A percentile compares a stretch with the other conserved stretches of the same genome.
These are phyloP conservation scores for Stagonosporopsis vannaccii DNA, from an alignment of 2,329 filamentous ascomycete genomes.

Conservation along the genomic window DNA sequence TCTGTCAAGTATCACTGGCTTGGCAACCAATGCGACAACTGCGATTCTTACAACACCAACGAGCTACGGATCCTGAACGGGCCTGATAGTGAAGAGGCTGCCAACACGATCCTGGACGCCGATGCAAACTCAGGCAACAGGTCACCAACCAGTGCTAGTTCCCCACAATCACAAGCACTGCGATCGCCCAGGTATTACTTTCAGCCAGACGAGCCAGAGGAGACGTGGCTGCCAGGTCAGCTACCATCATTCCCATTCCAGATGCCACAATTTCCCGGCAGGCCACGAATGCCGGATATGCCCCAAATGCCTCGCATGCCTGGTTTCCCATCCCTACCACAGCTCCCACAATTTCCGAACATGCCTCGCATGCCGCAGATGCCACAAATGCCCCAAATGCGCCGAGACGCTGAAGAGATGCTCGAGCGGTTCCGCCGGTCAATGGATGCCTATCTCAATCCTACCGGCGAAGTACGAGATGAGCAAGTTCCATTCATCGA, in stretches of 20 bases:
- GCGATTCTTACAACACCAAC: conserved; percentile 61
- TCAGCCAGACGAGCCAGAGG: conserved; percentile 46
- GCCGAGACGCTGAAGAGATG: conserved; percentile 45
- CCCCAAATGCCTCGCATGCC: conserved; percentile 43
- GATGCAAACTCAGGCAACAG: conserved; percentile 36
- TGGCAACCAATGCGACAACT: conserved; percentile 81
- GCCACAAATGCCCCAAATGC: conserved; percentile 39
- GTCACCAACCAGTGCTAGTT: conserved; percentile 43
- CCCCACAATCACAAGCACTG: conserved; percentile 41
- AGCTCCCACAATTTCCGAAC: conserved; percentile 43
- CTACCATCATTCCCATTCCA: conserved; percentile 48
- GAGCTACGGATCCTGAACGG: conserved; percentile 55
- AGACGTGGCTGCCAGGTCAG: conserved; percentile 48
- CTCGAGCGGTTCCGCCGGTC: conserved; percentile 48
- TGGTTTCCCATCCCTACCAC: conserved; percentile 40
- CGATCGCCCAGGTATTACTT: conserved; percentile 48
- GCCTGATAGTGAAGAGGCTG: conserved; percentile 45
- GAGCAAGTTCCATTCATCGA: conserved; percentile 48
- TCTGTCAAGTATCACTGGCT: conserved; percentile 93
- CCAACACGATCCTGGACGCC: conserved; percentile 42
- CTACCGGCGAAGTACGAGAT: conserved; percentile 41
- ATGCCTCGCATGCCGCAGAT: conserved; percentile 29
- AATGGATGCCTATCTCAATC: conserved; percentile 55
- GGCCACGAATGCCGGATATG: conserved; percentile 39
- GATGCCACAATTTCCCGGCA: conserved; percentile 44